These are phyloP conservation scores for Lycium barbarum DNA, from an alignment of 257 asterid species.

Conservation along the genomic window DNA sequence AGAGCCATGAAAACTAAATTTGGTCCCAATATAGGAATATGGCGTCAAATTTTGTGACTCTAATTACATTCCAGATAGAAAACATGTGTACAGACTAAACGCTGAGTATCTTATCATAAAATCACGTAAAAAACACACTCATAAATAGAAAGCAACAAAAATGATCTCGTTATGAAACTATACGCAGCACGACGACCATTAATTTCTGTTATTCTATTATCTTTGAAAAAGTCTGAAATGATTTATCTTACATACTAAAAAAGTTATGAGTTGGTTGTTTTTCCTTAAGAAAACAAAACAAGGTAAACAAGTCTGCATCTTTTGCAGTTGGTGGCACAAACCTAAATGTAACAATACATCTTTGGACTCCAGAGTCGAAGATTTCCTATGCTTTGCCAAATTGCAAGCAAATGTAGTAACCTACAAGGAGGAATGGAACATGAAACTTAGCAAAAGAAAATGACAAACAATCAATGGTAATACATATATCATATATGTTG, in stretches of 20 bases:
- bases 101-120: constrained; percentile 19
- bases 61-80: constrained; percentile 1
- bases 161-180: neutral
- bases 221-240: neutral
- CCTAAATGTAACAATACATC: constrained; percentile 94
- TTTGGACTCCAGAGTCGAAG: constrained; percentile 87
- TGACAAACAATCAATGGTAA: neutral
- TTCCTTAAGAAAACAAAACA: neutral
- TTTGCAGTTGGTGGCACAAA: constrained; percentile 49
- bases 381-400: constrained; percentile 94
- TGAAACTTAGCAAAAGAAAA: constrained; percentile 17
- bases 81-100: neutral
- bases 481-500: neutral
- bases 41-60: neutral
- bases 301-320: neutral
- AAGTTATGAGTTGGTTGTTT: neutral
- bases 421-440: constrained; percentile 44
- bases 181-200: neutral
- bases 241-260: neutral
- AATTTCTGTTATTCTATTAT: neutral
- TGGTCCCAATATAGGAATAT: neutral
- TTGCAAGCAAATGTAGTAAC: constrained; percentile 83
- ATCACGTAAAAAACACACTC: neutral
- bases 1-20: neutral
- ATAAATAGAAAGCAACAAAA: constrained; percentile 13